These are phyloP conservation scores for Fistulina hepatica DNA, from an alignment of 1,284 basidiomycete genomes.

Conservation along the genomic window DNA sequence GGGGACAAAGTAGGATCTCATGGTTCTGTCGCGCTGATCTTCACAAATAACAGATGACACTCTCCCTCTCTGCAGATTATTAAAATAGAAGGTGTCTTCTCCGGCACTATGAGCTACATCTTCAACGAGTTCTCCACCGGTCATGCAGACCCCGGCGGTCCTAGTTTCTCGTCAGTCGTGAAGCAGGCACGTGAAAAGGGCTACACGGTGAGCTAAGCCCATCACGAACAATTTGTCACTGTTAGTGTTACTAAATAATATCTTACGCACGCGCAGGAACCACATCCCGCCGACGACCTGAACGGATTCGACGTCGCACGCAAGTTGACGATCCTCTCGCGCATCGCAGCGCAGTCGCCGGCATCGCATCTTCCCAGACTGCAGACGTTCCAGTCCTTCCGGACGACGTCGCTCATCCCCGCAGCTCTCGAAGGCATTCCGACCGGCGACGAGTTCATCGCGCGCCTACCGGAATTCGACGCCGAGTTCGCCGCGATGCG, in stretches of 20 bases:
- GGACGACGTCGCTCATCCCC: conserved; percentile 83
- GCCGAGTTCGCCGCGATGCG: conserved; percentile 68
- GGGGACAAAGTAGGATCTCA: conserved; percentile 69
- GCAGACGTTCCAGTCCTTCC: conserved; percentile 62
- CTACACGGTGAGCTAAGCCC: conserved; percentile 61
- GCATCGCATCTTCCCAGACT: conserved; percentile 30
- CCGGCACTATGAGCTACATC: conserved; percentile 96
- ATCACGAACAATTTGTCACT: not conserved
- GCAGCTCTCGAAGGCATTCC: conserved; percentile 53
- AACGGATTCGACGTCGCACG: conserved; percentile 95
- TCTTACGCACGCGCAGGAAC: conserved; percentile 78
- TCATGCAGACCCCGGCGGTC: conserved; percentile 38
- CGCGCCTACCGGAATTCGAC: conserved; percentile 78
- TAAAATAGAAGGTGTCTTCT: conserved; percentile 83
- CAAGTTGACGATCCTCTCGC: conserved; percentile 91
- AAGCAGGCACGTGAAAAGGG: conserved; percentile 84
- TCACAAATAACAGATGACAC: not conserved
- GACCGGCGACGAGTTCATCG: conserved; percentile 76
- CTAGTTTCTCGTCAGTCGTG: conserved; percentile 83
- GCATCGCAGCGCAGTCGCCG: conserved; percentile 34
- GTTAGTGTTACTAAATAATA: not conserved
- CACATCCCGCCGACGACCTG: conserved; percentile 93
- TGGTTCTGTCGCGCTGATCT: not conserved
- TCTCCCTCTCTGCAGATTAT: conserved; percentile 35
- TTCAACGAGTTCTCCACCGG: conserved; percentile 92